phyloP scores from a whole-genome alignment of 169 alveolate species.

The Perkinsus chesapeaki region DNA sequence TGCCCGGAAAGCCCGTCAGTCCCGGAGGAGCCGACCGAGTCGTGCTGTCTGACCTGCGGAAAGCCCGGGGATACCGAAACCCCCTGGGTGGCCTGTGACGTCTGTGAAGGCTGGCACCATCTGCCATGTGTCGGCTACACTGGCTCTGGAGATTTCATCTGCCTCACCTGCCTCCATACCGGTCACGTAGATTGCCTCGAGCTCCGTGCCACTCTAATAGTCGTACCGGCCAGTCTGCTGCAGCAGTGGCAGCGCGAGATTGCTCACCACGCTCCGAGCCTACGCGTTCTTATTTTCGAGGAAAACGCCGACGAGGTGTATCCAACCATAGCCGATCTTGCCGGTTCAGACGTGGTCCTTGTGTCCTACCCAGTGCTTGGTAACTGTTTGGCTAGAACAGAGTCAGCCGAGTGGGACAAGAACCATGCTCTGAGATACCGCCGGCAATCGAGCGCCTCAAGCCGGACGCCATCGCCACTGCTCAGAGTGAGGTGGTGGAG shows the following conservation, averaged over 20 bases:
- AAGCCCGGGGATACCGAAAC: background rate
- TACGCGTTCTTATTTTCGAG: background rate
- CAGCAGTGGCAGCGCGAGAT: slow-evolving; percentile 38
- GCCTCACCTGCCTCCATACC: background rate
- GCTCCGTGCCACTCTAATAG: slow-evolving; percentile 23
- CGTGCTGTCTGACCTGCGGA: background rate
- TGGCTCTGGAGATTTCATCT: background rate
- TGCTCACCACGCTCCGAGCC: slow-evolving; percentile 5
- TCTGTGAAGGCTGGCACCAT: background rate
- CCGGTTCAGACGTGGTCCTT: background rate
- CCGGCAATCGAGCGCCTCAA: background rate
- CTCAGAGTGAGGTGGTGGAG: background rate
- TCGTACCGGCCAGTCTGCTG: slow-evolving; percentile 31
- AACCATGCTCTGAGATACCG: background rate
- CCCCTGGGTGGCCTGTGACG: background rate
- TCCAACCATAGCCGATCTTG: background rate
- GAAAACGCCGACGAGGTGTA: background rate
- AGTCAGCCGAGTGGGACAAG: background rate
- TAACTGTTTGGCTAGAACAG: no score
- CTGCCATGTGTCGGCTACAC: background rate
- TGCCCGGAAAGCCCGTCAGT: background rate
- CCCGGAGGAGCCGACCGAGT: background rate
- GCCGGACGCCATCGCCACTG: background rate
- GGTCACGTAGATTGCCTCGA: background rate
- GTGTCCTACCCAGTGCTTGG: background rate